Evolutionary conservation across 495 filamentous ascomycete species (phyloP).

Genomic region (Cryomyces minteri): DNA sequence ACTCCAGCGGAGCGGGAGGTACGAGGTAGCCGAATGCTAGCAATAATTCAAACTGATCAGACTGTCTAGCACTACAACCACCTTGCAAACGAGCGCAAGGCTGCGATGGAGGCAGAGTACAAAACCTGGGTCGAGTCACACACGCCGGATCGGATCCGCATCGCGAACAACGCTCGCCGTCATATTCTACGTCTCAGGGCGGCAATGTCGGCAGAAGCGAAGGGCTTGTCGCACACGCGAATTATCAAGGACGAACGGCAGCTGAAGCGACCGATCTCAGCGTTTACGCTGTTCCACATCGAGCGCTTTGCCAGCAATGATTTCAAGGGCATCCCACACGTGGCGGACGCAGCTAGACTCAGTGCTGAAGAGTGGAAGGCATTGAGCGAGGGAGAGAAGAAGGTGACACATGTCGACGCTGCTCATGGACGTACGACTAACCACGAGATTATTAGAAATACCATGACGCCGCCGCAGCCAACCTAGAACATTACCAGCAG

Average conservation of each 20-base stretch:
- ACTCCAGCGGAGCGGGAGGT: conserved; percentile 13
- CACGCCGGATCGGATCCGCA: conserved; percentile 34
- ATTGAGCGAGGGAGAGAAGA: conserved; percentile 29
- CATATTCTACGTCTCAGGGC: conserved; percentile 16
- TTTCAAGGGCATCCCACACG: conserved; percentile 15
- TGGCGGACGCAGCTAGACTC: conserved; percentile 14
- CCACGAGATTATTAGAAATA: conserved; percentile 5
- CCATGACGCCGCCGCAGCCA: not conserved
- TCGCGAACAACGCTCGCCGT: conserved; percentile 45
- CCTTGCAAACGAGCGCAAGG: conserved; percentile 28
- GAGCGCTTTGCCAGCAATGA: conserved; percentile 31
- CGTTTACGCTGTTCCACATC: conserved; percentile 28
- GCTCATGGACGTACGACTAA: not conserved
- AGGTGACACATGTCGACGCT: conserved; percentile 23
- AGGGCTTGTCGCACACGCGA: not conserved
- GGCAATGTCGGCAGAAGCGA: not conserved
- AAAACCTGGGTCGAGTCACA: conserved; percentile 40
- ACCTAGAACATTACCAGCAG: conserved; percentile 1
- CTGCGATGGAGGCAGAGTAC: conserved; percentile 25
- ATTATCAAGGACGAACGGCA: conserved; percentile 37
- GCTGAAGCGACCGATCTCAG: conserved; percentile 25
- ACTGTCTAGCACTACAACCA: conserved; percentile 29
- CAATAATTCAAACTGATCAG: conserved; percentile 3
- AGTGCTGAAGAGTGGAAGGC: conserved; percentile 38
- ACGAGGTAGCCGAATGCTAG: not conserved